Evolutionary conservation across 2,329 filamentous ascomycete species (phyloP).

Genomic region (Trichoderma koningii): DNA sequence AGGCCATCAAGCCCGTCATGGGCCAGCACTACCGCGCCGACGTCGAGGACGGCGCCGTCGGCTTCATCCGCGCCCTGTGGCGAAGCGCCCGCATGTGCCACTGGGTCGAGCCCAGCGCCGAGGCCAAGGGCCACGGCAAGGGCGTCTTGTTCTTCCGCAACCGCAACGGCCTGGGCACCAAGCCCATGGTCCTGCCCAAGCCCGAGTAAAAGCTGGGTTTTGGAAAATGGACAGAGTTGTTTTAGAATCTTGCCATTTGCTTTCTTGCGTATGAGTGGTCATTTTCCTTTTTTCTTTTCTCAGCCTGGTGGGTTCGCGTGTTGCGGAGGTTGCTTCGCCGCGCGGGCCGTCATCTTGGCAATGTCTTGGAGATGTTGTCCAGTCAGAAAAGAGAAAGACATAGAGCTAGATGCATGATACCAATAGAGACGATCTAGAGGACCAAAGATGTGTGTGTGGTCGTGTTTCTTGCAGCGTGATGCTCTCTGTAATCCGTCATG

Average conservation of each 20-base stretch:
- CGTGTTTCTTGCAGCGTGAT: no score
- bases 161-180: conserved; percentile 77
- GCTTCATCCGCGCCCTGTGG: conserved; percentile 85
- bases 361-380: neutral
- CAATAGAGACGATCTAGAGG: conserved; percentile 14
- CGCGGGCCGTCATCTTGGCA: neutral
- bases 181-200: conserved; percentile 37
- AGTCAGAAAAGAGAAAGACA: neutral
- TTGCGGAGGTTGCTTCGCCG: neutral
- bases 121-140: conserved; percentile 76
- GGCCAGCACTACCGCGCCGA: conserved; percentile 91
- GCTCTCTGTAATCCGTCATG: no score
- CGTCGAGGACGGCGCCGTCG: conserved; percentile 70
- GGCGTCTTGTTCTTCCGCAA: conserved; percentile 95
- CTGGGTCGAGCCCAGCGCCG: conserved; percentile 92
- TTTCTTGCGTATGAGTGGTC: neutral
- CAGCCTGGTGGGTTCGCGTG: neutral
- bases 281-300: neutral
- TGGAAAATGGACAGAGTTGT: neutral
- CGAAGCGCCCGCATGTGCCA: conserved; percentile 83
- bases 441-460: neutral
- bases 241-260: neutral
- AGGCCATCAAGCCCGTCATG: conserved; percentile 95
- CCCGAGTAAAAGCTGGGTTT: conserved; percentile 4
- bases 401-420: conserved; percentile 23